phyloP scores from a whole-genome alignment of 345 rosid species.

The Rhizophora apiculata region DNA sequence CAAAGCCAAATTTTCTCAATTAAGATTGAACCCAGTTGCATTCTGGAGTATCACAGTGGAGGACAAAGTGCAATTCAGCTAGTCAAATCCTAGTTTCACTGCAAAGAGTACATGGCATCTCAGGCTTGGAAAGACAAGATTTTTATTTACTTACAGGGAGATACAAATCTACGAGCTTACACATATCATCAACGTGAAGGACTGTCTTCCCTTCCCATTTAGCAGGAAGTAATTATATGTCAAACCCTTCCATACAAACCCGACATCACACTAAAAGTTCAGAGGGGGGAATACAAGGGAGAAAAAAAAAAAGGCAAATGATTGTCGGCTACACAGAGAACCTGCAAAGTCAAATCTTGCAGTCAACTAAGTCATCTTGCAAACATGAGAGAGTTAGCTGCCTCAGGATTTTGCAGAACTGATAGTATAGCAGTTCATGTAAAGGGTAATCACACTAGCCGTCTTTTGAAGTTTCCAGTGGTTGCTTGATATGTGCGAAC shows the following conservation, averaged over 20 bases:
- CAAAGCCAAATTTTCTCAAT: no score
- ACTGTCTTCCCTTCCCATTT: slow-evolving; percentile 6
- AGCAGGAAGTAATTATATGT: slow-evolving; percentile 10
- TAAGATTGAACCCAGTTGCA: no score
- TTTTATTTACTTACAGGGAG: slow-evolving; percentile 30
- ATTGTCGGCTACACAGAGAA: slow-evolving; percentile 28
- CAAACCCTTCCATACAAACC: slow-evolving; percentile 9
- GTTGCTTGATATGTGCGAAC: slow-evolving; percentile 79
- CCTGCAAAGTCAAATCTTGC: slow-evolving; percentile 39
- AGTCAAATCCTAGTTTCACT: neutral
- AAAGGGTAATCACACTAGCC: slow-evolving; percentile 31
- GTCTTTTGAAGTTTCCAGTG: slow-evolving; percentile 71
- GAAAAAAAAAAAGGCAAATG: neutral
- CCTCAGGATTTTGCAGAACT: slow-evolving; percentile 23
- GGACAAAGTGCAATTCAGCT: no score
- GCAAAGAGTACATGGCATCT: neutral
- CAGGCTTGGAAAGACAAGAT: slow-evolving; percentile 12
- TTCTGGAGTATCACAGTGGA: no score
- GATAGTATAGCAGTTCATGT: neutral
- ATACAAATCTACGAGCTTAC: slow-evolving; percentile 20
- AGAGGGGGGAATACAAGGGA: neutral
- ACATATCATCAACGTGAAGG: neutral
- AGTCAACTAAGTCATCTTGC: slow-evolving; percentile 21
- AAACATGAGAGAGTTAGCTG: slow-evolving; percentile 24
- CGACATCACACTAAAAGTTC: neutral